Evolutionary conservation across 257 asterid species (phyloP).

Genomic region (Solanum virginianum): DNA sequence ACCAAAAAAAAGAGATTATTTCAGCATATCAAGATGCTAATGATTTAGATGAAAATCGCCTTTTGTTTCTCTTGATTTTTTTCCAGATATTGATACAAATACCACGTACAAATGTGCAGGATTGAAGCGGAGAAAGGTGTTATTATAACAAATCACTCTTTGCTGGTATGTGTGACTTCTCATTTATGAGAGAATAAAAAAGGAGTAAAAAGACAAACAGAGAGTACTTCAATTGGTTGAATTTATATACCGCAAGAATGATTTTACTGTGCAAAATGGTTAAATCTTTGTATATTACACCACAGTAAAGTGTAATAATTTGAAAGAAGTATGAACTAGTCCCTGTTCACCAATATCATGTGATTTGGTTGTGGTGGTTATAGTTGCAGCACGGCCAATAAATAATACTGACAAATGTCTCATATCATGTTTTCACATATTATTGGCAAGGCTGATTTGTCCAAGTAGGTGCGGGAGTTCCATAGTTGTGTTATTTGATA

Average conservation of each 20-base stretch:
- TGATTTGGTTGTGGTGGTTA: neutral
- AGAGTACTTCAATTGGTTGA: neutral
- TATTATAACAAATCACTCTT: constrained; percentile 78
- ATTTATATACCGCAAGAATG: neutral
- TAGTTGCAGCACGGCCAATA: neutral
- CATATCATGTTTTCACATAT: neutral
- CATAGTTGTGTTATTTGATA: neutral
- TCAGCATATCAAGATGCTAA: neutral
- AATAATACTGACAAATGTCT: neutral
- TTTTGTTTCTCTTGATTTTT: neutral
- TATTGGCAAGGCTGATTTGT: neutral
- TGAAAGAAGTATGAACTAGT: neutral
- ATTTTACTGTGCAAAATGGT: neutral
- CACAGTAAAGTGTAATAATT: neutral
- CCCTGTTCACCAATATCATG: neutral
- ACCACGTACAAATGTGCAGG: constrained; percentile 41
- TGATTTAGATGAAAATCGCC: neutral
- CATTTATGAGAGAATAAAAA: constrained; percentile 4
- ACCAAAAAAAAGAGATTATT: neutral
- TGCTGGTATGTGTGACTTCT: constrained; percentile 45
- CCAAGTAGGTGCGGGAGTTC: neutral
- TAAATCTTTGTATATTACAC: neutral
- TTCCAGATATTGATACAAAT: neutral
- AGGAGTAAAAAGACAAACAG: neutral
- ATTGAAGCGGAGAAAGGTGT: constrained; percentile 94